phyloP scores from a whole-genome alignment of 208 protist species.

The Endotrypanum monterogeii region DNA sequence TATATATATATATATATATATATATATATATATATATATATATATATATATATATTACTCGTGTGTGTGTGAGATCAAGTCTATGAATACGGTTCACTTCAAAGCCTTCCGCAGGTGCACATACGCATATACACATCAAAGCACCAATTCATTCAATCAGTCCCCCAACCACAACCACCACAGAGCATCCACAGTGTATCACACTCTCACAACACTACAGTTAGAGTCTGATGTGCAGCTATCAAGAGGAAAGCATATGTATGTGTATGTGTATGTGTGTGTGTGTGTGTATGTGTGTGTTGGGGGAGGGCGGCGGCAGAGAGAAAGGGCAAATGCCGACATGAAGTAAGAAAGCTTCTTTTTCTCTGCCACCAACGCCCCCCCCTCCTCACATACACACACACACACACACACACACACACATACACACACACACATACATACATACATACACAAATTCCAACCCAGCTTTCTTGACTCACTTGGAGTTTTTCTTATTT shows the following conservation, averaged over 20 bases:
- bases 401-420: slow-evolving; percentile 1
- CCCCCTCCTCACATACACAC: background rate
- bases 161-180: background rate
- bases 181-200: background rate
- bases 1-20: background rate
- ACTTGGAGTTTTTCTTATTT: slow-evolving; percentile 27
- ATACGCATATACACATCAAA: background rate
- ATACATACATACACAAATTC: background rate
- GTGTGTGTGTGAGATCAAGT: background rate
- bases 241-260: background rate
- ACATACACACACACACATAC: background rate
- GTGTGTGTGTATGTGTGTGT: background rate
- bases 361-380: background rate
- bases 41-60: background rate
- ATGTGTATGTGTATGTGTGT: background rate
- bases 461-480: background rate
- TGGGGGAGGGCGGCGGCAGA: background rate
- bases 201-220: background rate
- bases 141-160: no score
- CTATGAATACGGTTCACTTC: background rate
- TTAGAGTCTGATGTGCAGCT: background rate
- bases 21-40: background rate
- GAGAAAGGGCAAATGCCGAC: background rate
- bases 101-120: background rate
- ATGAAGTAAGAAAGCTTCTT: background rate